Conservation (phyloP, 495 filamentous ascomycete genomes). For the Cryomyces antarcticus region DNA sequence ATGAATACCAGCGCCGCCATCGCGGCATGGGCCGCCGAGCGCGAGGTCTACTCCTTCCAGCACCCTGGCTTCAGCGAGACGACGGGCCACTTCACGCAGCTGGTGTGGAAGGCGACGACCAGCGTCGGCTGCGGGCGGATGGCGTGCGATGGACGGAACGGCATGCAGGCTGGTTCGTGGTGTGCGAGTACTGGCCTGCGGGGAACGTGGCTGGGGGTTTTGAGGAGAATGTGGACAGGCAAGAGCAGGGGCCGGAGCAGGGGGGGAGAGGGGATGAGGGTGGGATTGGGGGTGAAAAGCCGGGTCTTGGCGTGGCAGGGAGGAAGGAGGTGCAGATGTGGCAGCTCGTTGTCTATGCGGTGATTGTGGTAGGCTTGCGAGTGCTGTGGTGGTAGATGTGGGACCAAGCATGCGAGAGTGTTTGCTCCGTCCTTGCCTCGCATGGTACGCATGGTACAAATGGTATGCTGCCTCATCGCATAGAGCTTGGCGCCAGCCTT, state of each 20-base stretch:
- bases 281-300: no score
- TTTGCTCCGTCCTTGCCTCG: no score
- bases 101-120: constrained; percentile 58
- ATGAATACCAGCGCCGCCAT: constrained; percentile 35
- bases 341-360: no score
- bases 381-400: no score
- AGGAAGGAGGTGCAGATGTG: no score
- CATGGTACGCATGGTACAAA: no score
- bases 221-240: constrained; percentile 24
- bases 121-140: constrained; percentile 47
- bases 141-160: constrained; percentile 25
- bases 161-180: constrained; percentile 45
- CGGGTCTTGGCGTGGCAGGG: no score
- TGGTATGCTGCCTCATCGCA: no score
- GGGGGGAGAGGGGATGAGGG: no score
- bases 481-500: no score
- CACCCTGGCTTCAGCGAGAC: constrained; percentile 33
- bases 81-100: constrained; percentile 73
- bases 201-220: constrained; percentile 53
- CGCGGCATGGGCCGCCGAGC: constrained; percentile 48
- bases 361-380: no score
- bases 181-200: constrained; percentile 58
- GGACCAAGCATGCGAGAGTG: no score
- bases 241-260: constrained; percentile 1
- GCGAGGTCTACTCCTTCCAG: constrained; percentile 34